Evolutionary conservation across 768 basidiomycete species (phyloP), one percentile per base, ranked within the genome.

Genomic region (Botryobasidium botryosum): DNA sequence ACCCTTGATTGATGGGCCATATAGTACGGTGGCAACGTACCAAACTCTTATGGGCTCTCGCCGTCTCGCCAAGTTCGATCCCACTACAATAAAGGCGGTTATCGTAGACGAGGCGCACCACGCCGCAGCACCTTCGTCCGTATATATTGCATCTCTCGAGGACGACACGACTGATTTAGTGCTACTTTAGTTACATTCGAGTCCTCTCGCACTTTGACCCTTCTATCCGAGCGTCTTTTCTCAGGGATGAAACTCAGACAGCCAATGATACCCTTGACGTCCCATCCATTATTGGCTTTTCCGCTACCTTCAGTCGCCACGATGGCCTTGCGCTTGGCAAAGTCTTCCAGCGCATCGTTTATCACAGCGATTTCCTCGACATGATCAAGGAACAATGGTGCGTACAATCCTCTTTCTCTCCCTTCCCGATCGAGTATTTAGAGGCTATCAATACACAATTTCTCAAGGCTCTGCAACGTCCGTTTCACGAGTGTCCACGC

Each of bases 51-150:
- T 76, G 27, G 77, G 71, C 45, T 59, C 67, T 4, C 62, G 70
- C 6, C 69, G 85, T 17, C 56, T 88, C 44, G 65, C 65, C 5
- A 92, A 91, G 57, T 92, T 91, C 57, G 66, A 77, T 54, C 78
- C 80, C 3, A 55, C 59, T 7, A 55, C 50, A 37, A 60, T 85
- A 50, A 86, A 80, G 54, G 80, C 79, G 13, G 66, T 94, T 47
- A 75, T 92, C 36, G 67, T 94, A 3, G 90, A 94, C 55, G 90
- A 94, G 61, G 91, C 91, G 1, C 92, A 96, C 57, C 92, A 97
- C 60, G 83, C 91, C 24, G 90, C 85, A 31, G 84, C 91, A 6
- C 77, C 79, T 25, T 88, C 90, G 76, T 91, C 62, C 44, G 75
- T 64, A 28, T 12, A 2, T 5, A 38, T 15, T 21, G 18, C 28